phyloP scores from a whole-genome alignment of 305 asterid species.

The Fraxinus albicans region DNA sequence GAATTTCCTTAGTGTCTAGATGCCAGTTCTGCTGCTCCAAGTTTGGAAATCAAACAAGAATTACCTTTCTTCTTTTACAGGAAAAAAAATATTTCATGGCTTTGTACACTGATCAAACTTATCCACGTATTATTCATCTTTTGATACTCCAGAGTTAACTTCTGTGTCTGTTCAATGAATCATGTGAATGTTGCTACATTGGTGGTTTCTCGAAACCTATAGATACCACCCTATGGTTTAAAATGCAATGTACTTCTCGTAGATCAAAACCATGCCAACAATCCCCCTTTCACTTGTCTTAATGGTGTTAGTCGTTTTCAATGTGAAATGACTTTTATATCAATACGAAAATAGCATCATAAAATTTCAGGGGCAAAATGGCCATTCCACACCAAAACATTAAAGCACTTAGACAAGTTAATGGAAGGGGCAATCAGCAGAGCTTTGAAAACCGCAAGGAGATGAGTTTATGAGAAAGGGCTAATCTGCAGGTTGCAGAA shows the following conservation, averaged over 20 bases:
- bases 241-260: background rate
- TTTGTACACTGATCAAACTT: background rate
- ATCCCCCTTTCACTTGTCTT: background rate
- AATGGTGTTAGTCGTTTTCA: background rate
- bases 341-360: background rate
- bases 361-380: background rate
- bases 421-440: background rate
- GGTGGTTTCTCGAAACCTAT: background rate
- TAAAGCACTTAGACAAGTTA: background rate
- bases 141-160: too few species aligned
- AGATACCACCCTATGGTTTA: background rate
- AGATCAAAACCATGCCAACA: background rate
- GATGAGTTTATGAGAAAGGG: background rate
- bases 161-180: background rate
- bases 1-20: background rate
- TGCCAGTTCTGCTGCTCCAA: background rate
- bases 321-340: background rate
- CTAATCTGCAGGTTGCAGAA: background rate
- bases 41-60: background rate
- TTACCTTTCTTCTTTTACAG: background rate
- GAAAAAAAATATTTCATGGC: background rate
- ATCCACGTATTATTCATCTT: background rate
- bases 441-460: background rate
- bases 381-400: background rate
- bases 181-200: background rate